These are phyloP conservation scores for Leishmania major DNA, from an alignment of 208 protist species.

Conservation along the genomic window DNA sequence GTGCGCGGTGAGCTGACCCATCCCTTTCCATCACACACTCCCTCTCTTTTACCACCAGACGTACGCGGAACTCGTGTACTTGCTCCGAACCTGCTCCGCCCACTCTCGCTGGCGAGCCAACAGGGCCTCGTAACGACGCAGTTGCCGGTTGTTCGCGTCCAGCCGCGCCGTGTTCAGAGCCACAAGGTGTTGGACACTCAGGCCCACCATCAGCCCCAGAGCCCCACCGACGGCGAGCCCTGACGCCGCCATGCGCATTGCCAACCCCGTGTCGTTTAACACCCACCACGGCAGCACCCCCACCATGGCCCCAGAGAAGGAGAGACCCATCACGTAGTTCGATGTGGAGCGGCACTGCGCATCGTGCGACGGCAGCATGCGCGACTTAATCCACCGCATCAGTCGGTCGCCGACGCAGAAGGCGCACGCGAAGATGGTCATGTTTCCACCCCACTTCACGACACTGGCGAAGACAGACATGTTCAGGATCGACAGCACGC, in stretches of 20 bases:
- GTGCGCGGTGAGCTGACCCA: not conserved
- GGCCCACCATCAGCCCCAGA: constrained; percentile 63
- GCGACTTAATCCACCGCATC: constrained; percentile 45
- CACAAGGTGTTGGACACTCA: constrained; percentile 60
- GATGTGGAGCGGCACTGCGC: constrained; percentile 56
- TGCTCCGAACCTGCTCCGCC: constrained; percentile 48
- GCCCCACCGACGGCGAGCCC: constrained; percentile 66
- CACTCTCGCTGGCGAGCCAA: constrained; percentile 73
- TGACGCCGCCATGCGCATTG: constrained; percentile 61
- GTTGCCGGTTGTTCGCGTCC: constrained; percentile 69
- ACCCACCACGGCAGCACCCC: constrained; percentile 90
- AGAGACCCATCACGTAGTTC: constrained; percentile 78
- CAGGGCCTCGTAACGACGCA: constrained; percentile 85
- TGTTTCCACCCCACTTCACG: constrained; percentile 89
- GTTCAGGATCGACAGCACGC: constrained; percentile 83
- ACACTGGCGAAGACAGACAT: constrained; percentile 79
- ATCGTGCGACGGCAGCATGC: constrained; percentile 63
- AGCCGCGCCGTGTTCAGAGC: constrained; percentile 72
- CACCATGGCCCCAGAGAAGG: constrained; percentile 72
- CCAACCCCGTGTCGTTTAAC: constrained; percentile 62
- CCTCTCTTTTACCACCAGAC: constrained; percentile 77
- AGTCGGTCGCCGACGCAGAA: constrained; percentile 81
- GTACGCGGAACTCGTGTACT: constrained; percentile 30
- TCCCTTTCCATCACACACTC: not conserved
- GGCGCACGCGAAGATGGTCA: constrained; percentile 52